Evolutionary conservation across 306 rosid species (phyloP), one percentile per base, ranked within the genome.

Genomic region (Geum urbanum): DNA sequence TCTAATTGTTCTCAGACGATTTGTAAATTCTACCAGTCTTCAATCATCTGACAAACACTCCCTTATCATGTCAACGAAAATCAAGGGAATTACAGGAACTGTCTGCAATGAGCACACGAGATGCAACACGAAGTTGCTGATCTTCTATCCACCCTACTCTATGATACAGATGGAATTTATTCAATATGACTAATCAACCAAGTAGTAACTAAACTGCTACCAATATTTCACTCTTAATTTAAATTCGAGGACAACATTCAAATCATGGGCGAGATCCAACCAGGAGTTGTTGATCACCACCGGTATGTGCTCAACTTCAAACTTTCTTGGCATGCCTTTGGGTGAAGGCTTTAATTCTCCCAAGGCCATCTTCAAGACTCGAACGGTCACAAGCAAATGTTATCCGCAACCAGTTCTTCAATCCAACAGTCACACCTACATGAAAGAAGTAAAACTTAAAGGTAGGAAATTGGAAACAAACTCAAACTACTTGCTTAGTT

Each of bases 401-500:
- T 13, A 79, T 43, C 14, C 85, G 85, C 76, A 81, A 45, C 88
- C 88, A 86, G 58, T 84, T 81, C 75, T 81, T 81, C 75, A 77
- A 32, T 62, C 86, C 91, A 52, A 86, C 37, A 19, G 79, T 62
- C 67, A 63, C 7, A 19, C 91, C 91, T 86, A 67, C 52, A 72
- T 6, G 51, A 61, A 43, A 18, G 14, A 16, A 12, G 22, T 15
- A 24, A 60, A 37, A 7, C 9, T 7, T 15, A 15, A n/a, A 39
- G 7, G 16, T 13, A 14, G 1, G 56, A 27, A 27, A 27, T 27
- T 27, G 41, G 7, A 13, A 32, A 32, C 11, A 27, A 14, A 32
- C 44, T 37, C 7, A 12, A 32, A 12, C 66, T 15, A 22, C 22
- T 15, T 14, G 39, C 8, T 37, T 13, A 60, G 13, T 16, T 60